These are phyloP conservation scores for Leishmania lainsoni DNA, from an alignment of 208 protist genomes.

Conservation along the genomic window DNA sequence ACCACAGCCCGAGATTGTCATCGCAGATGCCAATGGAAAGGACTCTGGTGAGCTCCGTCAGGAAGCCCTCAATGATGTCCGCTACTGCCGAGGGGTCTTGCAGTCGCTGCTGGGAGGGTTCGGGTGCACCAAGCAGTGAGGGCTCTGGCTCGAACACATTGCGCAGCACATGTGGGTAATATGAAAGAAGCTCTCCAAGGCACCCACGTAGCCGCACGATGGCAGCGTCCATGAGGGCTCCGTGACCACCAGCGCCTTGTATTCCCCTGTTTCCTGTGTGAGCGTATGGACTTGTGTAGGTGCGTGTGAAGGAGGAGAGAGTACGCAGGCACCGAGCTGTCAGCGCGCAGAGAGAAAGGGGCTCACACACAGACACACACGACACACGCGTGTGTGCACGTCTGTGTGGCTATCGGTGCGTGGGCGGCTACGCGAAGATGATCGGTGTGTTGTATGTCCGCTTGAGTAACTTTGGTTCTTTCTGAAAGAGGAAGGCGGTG, in stretches of 20 bases:
- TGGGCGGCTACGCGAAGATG: neutral
- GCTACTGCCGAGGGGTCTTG: slow-evolving; percentile 14
- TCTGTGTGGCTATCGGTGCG: neutral
- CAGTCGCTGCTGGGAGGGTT: neutral
- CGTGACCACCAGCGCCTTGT: neutral
- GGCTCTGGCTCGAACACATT: slow-evolving; percentile 19
- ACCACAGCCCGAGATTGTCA: slow-evolving; percentile 45
- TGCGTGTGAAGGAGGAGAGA: neutral
- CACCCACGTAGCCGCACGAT: slow-evolving; percentile 11
- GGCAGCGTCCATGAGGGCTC: slow-evolving; percentile 13
- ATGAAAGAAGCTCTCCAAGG: slow-evolving; percentile 17
- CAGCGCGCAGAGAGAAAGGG: neutral
- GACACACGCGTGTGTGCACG: neutral
- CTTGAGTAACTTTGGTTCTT: too few species aligned
- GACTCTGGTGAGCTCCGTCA: slow-evolving; percentile 53
- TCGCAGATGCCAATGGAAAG: slow-evolving; percentile 49
- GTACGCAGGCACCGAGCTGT: neutral
- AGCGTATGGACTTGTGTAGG: neutral
- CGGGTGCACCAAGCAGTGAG: neutral
- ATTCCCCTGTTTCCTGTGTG: too few species aligned
- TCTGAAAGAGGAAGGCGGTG: too few species aligned
- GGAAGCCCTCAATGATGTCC: slow-evolving; percentile 30
- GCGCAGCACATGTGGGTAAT: slow-evolving; percentile 18
- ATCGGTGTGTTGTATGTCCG: neutral
- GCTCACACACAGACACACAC: neutral